Base-by-base conservation (phyloP, 176 grass and related monocot genomes). In the Aechmea fasciata region DNA sequence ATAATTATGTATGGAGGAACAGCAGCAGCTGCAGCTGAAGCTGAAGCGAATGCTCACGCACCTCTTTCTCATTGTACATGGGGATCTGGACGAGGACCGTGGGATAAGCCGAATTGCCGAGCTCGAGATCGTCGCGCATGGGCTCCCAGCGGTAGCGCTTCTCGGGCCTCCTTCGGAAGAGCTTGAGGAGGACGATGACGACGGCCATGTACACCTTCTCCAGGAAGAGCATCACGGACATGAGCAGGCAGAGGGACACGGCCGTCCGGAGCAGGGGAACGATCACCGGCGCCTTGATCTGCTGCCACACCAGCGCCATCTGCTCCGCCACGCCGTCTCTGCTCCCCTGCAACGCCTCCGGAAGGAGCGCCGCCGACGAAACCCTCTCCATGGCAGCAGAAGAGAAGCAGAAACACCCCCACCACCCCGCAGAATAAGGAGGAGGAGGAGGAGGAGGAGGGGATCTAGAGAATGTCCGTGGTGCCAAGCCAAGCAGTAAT, bases 31-130 rank as follows among this genome's bases (percentile, higher is more conserved):
- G 33, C 4, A 6, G 33, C 33, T 7, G 33, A 6, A 41, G 33
- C 4, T 41, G 33, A 41, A 41, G 33, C 33, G 33, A 5, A 41
- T 41, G 33, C 4, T 41, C 33, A 41, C 33, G 9, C 6, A 86
- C 90, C 90, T 93, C 85, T 47, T 79, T 84, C 75, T 93, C 90
- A 66, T 93, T 93, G 80, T 81, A 93, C 90, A 93, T 93, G 51
- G 90, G 90, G 83, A 93, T 88, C 87, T 93, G 90, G 33, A 93
- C 74, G 72, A 93, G 83, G 2, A 93, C 90, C 57, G 66, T 52
- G 10, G 90, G 90, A 74, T 86, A 93, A 8, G 77, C 83, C 55
- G 70, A 22, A 82, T 66, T 79, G 12, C 83, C 90, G 24, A 86
- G 78, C 90, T 93, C 90, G 1, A 86, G 81, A 73, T 93, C 90